Conservation (phyloP, 805 yeast species). For the Brettanomyces bruxellensis region DNA sequence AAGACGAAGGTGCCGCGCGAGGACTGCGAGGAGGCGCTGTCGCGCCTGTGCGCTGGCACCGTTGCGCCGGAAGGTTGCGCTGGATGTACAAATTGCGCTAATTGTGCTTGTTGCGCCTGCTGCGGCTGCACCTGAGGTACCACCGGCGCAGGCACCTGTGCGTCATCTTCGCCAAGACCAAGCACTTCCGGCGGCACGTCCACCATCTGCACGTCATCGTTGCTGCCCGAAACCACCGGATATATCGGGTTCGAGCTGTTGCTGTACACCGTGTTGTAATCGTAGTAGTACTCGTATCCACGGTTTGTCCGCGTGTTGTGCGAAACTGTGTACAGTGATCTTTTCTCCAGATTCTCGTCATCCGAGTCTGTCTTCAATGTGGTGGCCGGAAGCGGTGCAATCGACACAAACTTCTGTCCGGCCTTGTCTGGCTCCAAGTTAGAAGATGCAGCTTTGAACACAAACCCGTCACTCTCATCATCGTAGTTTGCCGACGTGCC, state of each 20-base stretch:
- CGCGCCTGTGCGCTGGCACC: neutral
- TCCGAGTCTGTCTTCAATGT: constrained; percentile 67
- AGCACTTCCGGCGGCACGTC: constrained; percentile 34
- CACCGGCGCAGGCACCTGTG: neutral
- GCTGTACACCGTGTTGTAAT: constrained; percentile 68
- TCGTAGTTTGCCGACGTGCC: constrained; percentile 11
- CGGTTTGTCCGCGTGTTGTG: constrained; percentile 66
- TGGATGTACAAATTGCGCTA: neutral
- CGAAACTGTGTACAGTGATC: constrained; percentile 43
- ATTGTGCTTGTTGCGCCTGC: neutral
- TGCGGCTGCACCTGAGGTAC: neutral
- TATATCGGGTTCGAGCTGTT: constrained; percentile 37
- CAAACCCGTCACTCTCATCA: constrained; percentile 19
- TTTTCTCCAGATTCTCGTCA: constrained; percentile 52
- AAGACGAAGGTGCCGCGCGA: constrained; percentile 26
- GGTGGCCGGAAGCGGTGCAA: constrained; percentile 79
- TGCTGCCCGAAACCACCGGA: constrained; percentile 10
- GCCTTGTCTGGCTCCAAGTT: neutral
- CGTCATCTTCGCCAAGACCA: constrained; percentile 10
- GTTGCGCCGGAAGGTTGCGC: neutral
- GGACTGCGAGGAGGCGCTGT: neutral
- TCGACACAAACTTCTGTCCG: constrained; percentile 34
- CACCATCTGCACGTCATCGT: constrained; percentile 21
- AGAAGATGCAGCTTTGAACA: constrained; percentile 16
- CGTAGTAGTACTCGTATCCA: constrained; percentile 72